Evolutionary conservation across 2,329 filamentous ascomycete species (phyloP).

Genomic region (Trichophaea hybrida): DNA sequence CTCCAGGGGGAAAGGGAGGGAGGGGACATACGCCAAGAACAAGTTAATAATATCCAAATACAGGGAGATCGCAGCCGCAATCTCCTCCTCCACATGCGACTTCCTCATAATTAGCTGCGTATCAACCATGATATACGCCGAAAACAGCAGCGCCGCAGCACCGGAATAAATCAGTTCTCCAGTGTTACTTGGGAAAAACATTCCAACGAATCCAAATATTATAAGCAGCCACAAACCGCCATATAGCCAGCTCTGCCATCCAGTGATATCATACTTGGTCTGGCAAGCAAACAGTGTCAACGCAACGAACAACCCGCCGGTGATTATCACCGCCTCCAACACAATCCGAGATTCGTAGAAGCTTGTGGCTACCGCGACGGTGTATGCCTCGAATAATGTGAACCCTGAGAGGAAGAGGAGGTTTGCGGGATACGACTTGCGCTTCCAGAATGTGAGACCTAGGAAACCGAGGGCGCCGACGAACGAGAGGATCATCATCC

Average conservation of each 20-base stretch:
- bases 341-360: slow-evolving; percentile 78
- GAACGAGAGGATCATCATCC: slow-evolving; percentile 73
- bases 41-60: slow-evolving; percentile 96
- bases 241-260: slow-evolving; percentile 91
- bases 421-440: slow-evolving; percentile 89
- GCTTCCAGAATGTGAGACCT: slow-evolving; percentile 86
- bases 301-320: slow-evolving; percentile 65
- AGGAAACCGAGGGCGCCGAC: slow-evolving; percentile 43
- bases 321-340: slow-evolving; percentile 77
- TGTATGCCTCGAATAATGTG: slow-evolving; percentile 84
- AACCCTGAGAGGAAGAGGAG: slow-evolving; percentile 82
- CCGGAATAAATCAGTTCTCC: slow-evolving; percentile 76
- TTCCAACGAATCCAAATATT: slow-evolving; percentile 81
- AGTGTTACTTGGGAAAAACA: slow-evolving; percentile 75
- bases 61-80: slow-evolving; percentile 82
- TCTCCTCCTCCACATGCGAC: slow-evolving; percentile 96
- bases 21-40: slow-evolving; percentile 51
- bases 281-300: slow-evolving; percentile 86
- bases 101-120: slow-evolving; percentile 91
- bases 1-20: not conserved
- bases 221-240: slow-evolving; percentile 79
- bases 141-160: slow-evolving; percentile 73
- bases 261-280: slow-evolving; percentile 94
- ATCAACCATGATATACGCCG: slow-evolving; percentile 86
- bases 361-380: slow-evolving; percentile 79